Evolutionary conservation across 2,329 filamentous ascomycete genomes (phyloP).

Genomic region (Beauveria medogensis): DNA sequence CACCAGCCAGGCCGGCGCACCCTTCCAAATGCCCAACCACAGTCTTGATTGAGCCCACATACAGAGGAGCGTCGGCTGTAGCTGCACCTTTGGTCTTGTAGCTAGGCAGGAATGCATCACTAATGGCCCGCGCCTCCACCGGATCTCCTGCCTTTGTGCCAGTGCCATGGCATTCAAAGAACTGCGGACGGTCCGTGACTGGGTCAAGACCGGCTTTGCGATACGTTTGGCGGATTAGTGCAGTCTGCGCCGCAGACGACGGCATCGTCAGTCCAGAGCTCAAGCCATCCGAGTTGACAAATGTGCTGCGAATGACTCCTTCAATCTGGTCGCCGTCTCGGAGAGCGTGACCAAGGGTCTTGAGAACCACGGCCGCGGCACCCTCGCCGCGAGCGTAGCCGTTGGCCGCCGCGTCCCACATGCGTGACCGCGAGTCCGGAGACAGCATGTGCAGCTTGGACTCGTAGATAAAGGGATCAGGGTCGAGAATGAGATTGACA

Average conservation of each 20-base stretch:
- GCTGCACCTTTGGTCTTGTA: not conserved
- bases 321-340: slow-evolving; percentile 43
- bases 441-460: slow-evolving; percentile 32
- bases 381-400: slow-evolving; percentile 48
- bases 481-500: slow-evolving; percentile 15
- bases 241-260: slow-evolving; percentile 33
- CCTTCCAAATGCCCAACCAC: slow-evolving; percentile 41
- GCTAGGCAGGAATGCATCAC: not conserved
- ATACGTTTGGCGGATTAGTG: slow-evolving; percentile 24
- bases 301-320: slow-evolving; percentile 39
- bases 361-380: slow-evolving; percentile 37
- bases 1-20: slow-evolving; percentile 35
- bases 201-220: slow-evolving; percentile 15
- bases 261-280: slow-evolving; percentile 49
- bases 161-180: slow-evolving; percentile 33
- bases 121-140: slow-evolving; percentile 36
- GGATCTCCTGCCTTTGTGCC: slow-evolving; percentile 33
- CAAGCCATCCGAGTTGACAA: slow-evolving; percentile 44
- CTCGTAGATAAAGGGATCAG: slow-evolving; percentile 23
- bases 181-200: slow-evolving; percentile 25
- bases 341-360: slow-evolving; percentile 35
- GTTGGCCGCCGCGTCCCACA: slow-evolving; percentile 35
- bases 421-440: slow-evolving; percentile 23
- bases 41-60: slow-evolving; percentile 36
- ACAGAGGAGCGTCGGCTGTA: slow-evolving; percentile 13